Base-by-base conservation (phyloP, 129 eudicot species). In the Flaveria brownii region DNA sequence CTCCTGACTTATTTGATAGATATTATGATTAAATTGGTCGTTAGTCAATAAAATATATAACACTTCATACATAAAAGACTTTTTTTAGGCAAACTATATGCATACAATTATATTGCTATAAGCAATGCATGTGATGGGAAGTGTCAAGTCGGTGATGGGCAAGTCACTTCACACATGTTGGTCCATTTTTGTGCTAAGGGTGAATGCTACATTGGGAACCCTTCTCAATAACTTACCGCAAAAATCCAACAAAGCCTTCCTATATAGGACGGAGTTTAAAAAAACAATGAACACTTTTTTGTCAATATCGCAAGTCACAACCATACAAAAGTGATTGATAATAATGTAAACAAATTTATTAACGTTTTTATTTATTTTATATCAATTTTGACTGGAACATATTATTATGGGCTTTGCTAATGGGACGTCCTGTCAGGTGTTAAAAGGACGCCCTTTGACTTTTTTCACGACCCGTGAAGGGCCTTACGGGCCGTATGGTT, bases 91-190 rank as follows among this genome's bases (percentile, higher is more conserved):
- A 36, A 36, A 36, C 41, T 36, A 36, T 36, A 36, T 36, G 41
- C 7, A 36, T 36, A 36, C 7, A 36, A 36, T 36, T 36, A 36
- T 36, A 43, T 43, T 47, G 16, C 25, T 55, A 14, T 28, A 30
- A 18, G 46, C 57, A 74, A 60, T 55, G 49, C 75, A 68, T 71
- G 74, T 59, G 69, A 52, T 49, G 83, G 68, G 12, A 80, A 80
- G 74, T 72, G 83, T 80, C 74, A 64, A 80, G 78, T 80, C 64
- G 57, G 77, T 71, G 73, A 71, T 79, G 56, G 77, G 77, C 65
- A 71, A 49, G 82, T 79, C 83, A 80, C 78, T 80, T 80, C 83
- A 80, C 51, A 72, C 65, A 17, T 80, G 74, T 80, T 79, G 68
- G 78, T 79, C 78, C 74, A 78, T 7, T 79, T 79, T 72, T 25